These are phyloP conservation scores for Cynanchum wilfordii DNA, from an alignment of 257 asterid species.

Conservation along the genomic window DNA sequence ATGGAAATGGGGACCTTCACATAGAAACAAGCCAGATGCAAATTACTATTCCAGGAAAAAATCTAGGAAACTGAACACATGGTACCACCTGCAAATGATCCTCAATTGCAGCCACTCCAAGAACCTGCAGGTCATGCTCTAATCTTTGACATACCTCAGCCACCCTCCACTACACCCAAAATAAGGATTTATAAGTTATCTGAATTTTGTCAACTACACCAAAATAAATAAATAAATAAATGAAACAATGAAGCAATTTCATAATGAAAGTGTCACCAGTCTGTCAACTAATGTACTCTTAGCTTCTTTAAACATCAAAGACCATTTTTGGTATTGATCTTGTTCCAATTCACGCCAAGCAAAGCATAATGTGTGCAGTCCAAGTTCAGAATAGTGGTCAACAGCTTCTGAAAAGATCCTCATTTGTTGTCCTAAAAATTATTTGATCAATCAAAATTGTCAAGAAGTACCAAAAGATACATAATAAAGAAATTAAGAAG, in stretches of 20 bases:
- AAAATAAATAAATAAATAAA: background rate
- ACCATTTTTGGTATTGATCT: conserved; percentile 87
- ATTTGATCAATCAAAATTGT: conserved; percentile 17
- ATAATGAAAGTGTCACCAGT: conserved; percentile 50
- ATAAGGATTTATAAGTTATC: background rate
- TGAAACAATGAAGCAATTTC: background rate
- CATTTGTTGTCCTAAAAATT: conserved; percentile 70
- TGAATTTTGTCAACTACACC: background rate
- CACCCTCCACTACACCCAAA: conserved; percentile 73
- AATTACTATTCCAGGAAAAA: conserved; percentile 11
- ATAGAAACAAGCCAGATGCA: background rate
- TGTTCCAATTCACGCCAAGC: conserved; percentile 90
- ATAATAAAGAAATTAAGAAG: background rate
- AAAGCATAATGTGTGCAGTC: conserved; percentile 89
- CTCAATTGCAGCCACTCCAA: conserved; percentile 98
- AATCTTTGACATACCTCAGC: conserved; percentile 96
- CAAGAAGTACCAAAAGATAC: background rate
- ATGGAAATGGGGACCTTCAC: conserved; percentile 9
- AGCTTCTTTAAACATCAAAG: conserved; percentile 87
- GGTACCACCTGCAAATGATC: conserved; percentile 85
- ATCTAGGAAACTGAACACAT: background rate
- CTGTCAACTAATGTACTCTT: conserved; percentile 88
- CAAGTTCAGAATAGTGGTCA: conserved; percentile 90
- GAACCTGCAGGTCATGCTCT: conserved; percentile 81
- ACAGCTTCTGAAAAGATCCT: conserved; percentile 79